Base-by-base conservation (phyloP, 495 filamentous ascomycete genomes). In the Penicillium ochrochloron region DNA sequence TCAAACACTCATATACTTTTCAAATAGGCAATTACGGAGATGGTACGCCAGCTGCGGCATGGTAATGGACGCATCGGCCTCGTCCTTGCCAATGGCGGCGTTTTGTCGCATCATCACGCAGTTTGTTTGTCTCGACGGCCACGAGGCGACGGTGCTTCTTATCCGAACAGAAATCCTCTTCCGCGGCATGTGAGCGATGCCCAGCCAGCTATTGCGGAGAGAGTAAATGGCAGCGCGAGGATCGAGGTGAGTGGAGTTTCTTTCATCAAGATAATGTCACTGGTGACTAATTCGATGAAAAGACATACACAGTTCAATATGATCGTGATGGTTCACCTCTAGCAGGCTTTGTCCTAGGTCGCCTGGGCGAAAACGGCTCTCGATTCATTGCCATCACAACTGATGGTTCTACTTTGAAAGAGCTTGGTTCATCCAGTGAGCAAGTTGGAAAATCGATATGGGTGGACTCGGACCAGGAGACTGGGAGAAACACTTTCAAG, bases 241-340 rank as follows among this genome's bases (percentile, higher is more conserved):
- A 76, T 86, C 57, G 84, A 86, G 75, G 83, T 85, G 71, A 54
- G 51, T 29, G 1, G 44, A 12, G 3, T 29, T 54, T 33, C 0
- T n/a, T 34, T 0, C 8, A 19, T 34, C 27, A 34, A 10, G 0
- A 3, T 54, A 11, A 25, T 2, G 3, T 33, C 3, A 2, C 29
- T 54, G 9, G 10, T 33, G 15, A 34, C 51, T 25, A 11, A 48
- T 3, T 12, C 2, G 10, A 33, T 19, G 0, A 15, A 48, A 54
- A 87, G 84, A 87, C 84, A 21, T 87, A 86, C 61, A 87, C 84
- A 0, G 79, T 84, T 7, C 77, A 83, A 42, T 87, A 79, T 60
- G 63, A 74, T 31, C 80, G 83, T 3, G 76, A 80, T 57, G 83
- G 82, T 2, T 54, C 29, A 31, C 51, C 51, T 54, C 29, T 54